Percentiles rank a stretch among this genome's conserved stretches.
Conservation (phyloP, 805 yeast species). For the Metschnikowia orientalis region DNA sequence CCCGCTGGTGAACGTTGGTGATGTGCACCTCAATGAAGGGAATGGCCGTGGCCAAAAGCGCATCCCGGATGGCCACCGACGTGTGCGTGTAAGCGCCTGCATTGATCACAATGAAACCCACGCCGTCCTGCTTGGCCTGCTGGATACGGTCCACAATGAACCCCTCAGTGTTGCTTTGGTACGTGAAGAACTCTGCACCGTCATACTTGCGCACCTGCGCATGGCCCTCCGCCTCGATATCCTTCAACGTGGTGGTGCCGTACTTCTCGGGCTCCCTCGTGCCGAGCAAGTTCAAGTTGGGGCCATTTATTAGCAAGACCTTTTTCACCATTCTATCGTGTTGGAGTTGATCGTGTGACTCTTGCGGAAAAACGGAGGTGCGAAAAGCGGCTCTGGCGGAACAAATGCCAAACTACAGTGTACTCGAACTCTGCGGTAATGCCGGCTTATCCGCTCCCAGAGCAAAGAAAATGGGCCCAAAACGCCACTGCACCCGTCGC, state of each 20-base stretch:
- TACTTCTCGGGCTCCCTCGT: conserved; percentile 43
- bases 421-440: too few relatives aligned
- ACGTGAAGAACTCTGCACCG: conserved; percentile 30
- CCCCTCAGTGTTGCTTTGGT: conserved; percentile 46
- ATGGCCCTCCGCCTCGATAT: conserved; percentile 40
- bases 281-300: conserved; percentile 48
- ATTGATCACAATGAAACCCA: conserved; percentile 44
- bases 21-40: conserved; percentile 49
- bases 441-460: too few relatives aligned
- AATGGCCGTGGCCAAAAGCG: conserved; percentile 44
- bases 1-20: conserved; percentile 49
- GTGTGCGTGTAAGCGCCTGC: conserved; percentile 54
- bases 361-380: background rate
- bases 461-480: too few relatives aligned
- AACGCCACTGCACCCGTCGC: too few relatives aligned
- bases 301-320: conserved; percentile 47
- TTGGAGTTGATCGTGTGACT: conserved; percentile 1
- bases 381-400: too few relatives aligned
- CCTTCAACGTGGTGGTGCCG: conserved; percentile 42
- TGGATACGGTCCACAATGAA: conserved; percentile 45
- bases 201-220: conserved; percentile 27
- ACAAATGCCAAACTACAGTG: too few relatives aligned
- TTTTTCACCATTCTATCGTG: conserved; percentile 30
- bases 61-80: conserved; percentile 48
- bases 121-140: conserved; percentile 40